phyloP scores from a whole-genome alignment of 306 rosid genomes.

The Fragaria nilgerrensis region DNA sequence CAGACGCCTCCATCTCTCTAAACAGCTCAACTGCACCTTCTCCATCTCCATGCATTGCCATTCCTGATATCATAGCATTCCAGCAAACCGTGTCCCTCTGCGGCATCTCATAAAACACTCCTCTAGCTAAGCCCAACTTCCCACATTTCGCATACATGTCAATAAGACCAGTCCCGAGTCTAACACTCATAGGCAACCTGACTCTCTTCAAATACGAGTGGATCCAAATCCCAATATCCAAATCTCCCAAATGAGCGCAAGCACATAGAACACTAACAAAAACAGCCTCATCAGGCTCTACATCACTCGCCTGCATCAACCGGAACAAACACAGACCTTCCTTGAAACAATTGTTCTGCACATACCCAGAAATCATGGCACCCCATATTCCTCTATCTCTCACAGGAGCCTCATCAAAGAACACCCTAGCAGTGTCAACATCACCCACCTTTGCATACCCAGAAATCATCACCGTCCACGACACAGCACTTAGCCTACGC shows the following conservation, averaged over 20 bases:
- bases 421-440: constrained; percentile 55
- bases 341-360: constrained; percentile 66
- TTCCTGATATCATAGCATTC: constrained; percentile 76
- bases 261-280: constrained; percentile 65
- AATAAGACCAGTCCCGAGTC: constrained; percentile 54
- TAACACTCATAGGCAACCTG: constrained; percentile 36
- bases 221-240: constrained; percentile 65
- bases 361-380: constrained; percentile 85
- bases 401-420: constrained; percentile 67
- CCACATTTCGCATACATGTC: constrained; percentile 89
- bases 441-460: constrained; percentile 64
- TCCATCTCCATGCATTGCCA: constrained; percentile 77
- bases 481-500: constrained; percentile 47
- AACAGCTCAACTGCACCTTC: constrained; percentile 51
- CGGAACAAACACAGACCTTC: constrained; percentile 65
- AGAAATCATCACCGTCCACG: constrained; percentile 72
- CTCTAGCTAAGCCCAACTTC: constrained; percentile 45
- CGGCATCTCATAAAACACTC: constrained; percentile 38
- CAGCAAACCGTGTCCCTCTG: constrained; percentile 59
- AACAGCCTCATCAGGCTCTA: constrained; percentile 65
- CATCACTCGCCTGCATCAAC: constrained; percentile 49
- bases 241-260: constrained; percentile 75
- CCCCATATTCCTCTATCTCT: constrained; percentile 81
- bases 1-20: constrained; percentile 48
- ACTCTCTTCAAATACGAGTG: constrained; percentile 44